Evolutionary conservation across 2,329 filamentous ascomycete species (phyloP), one percentile per base, ranked within the genome.

Genomic region (Rhynchosporium graminicola): DNA sequence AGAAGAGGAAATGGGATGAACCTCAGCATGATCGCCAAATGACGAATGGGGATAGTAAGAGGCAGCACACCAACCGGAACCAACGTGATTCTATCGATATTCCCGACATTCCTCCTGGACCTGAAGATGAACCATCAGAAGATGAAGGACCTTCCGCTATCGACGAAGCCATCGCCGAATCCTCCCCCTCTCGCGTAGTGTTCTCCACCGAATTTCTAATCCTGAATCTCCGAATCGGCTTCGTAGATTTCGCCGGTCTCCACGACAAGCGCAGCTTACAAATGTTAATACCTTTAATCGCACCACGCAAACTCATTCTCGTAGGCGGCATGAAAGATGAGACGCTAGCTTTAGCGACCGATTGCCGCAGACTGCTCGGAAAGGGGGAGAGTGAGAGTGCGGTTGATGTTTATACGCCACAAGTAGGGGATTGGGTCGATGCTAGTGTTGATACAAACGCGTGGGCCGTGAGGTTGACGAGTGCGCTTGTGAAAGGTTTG

Each of bases 391-490:
- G 76, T 12, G 77, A 75, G 5, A 80, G 81, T 43, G 82, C 67
- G 4, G 62, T 86, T 42, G 87, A 93, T 66, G 91, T 99, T 4
- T 94, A 94, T 73, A 92, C 91, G 0, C 95, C 95, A 0, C 76
- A 79, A 9, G 80, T 91, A n/a, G 92, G 92, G 29, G 80, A 83
- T 40, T 80, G 82, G 13, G 83, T 99, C 47, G 88, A 99, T 75
- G 95, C 94, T 12, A 97, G 93, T 72, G 94, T 98, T 47, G 95
- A 99, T 74, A 98, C 94, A 4, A 97, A 98, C 74, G 93, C 95
- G 3, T 99, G 96, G 95, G 88, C 91, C 29, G 90, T 99, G 64
- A 96, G 93, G 76, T 83, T 99, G 20, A 92, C 91, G 55, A 91
- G 94, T 69, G 80, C 85, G 50, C 85, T 99, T 26, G 90, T 96